Conservation (phyloP, 306 rosid species). For the Dryas octopetala region DNA sequence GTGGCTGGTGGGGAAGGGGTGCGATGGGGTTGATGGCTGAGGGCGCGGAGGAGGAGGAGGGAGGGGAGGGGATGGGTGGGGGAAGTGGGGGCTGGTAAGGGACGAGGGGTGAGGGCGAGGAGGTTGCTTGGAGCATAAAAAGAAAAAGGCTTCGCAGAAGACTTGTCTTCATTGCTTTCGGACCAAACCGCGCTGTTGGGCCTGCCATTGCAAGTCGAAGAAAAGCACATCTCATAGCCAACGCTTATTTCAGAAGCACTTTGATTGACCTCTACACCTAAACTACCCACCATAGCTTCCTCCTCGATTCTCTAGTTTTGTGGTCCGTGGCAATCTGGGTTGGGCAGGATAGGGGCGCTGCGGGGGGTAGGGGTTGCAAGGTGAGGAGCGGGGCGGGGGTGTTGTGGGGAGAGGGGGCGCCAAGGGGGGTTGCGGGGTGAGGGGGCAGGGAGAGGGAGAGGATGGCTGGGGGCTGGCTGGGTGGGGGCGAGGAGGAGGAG, state of each 20-base stretch:
- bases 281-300: not conserved
- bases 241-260: slow-evolving; percentile 18
- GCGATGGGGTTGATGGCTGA: no score
- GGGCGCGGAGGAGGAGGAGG: no score
- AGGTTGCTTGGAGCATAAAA: slow-evolving; percentile 49
- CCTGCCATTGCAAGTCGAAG: slow-evolving; percentile 42
- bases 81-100: no score
- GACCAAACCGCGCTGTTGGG: slow-evolving; percentile 67
- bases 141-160: slow-evolving; percentile 70
- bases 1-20: no score
- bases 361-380: no score
- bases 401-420: no score
- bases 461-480: no score
- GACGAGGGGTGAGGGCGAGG: slow-evolving; percentile 15
- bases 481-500: no score
- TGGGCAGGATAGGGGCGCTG: no score
- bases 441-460: no score
- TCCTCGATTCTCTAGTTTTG: slow-evolving; percentile 10
- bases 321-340: not conserved
- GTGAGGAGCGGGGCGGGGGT: no score
- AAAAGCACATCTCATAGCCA: slow-evolving; percentile 10
- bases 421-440: fast-evolving
- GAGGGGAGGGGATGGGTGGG: no score
- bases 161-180: slow-evolving; percentile 53
- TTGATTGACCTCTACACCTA: slow-evolving; percentile 9